Evolutionary conservation across 805 yeast species (phyloP).

Genomic region (Kodamaea jinghongensis): DNA sequence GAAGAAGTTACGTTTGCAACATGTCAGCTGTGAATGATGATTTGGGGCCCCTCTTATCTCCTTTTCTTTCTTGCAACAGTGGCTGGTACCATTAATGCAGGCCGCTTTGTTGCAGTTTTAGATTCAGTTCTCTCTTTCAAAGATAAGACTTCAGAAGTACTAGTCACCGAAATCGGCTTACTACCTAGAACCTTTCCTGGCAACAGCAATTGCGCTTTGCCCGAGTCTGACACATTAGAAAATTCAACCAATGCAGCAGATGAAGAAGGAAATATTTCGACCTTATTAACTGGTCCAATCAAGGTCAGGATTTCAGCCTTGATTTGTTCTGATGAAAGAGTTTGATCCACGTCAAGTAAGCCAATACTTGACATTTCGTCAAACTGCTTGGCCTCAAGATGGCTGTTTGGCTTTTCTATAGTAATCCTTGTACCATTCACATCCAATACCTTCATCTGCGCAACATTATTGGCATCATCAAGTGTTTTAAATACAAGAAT

Average conservation of each 20-base stretch:
- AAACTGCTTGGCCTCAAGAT: slow-evolving; percentile 13
- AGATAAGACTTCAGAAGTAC: slow-evolving; percentile 2
- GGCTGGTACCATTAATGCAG: slow-evolving; percentile 11
- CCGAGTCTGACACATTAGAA: slow-evolving; percentile 42
- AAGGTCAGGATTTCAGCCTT: slow-evolving; percentile 22
- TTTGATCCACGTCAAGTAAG: slow-evolving; percentile 27
- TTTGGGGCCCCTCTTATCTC: not conserved
- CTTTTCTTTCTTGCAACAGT: slow-evolving; percentile 11
- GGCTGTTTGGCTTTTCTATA: slow-evolving; percentile 1
- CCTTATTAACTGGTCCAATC: slow-evolving; percentile 34
- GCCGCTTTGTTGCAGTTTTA: not conserved
- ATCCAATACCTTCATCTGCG: slow-evolving; percentile 37
- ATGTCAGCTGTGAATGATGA: no score
- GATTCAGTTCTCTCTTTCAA: not conserved
- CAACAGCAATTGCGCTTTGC: slow-evolving; percentile 46
- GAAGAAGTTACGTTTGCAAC: no score
- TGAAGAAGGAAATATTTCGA: slow-evolving; percentile 46
- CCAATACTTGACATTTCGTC: slow-evolving; percentile 20
- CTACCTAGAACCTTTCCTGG: slow-evolving; percentile 40
- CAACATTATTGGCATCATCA: slow-evolving; percentile 47
- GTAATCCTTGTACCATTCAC: slow-evolving; percentile 46
- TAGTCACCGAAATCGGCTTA: slow-evolving; percentile 16
- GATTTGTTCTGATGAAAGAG: slow-evolving; percentile 36
- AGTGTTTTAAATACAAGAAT: slow-evolving; percentile 50
- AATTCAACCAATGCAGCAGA: slow-evolving; percentile 53